A percentile compares a stretch with the other conserved stretches of the same genome.
Conservation (phyloP, 2,329 filamentous ascomycete genomes). For the Penicillium aurantiogriseum region DNA sequence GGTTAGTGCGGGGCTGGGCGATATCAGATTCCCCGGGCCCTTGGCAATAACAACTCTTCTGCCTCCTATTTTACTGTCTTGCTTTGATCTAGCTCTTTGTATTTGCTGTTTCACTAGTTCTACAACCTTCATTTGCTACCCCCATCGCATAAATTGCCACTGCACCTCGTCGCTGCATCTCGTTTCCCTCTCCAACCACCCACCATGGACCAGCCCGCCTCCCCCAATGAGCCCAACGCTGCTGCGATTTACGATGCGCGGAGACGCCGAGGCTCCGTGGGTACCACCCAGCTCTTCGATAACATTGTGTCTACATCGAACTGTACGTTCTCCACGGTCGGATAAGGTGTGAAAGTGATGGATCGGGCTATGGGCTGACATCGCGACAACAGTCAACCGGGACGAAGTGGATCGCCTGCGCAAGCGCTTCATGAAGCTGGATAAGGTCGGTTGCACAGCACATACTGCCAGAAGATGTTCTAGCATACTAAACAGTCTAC, state of each 20-base stretch:
- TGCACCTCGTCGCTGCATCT: not conserved
- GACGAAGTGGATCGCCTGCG: slow-evolving; percentile 94
- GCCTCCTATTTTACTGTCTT: slow-evolving; percentile 9
- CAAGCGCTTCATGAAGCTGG: slow-evolving; percentile 98
- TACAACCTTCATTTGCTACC: not conserved
- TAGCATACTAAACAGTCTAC: slow-evolving; percentile 8
- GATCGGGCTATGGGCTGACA: slow-evolving; percentile 7
- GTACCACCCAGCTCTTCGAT: slow-evolving; percentile 73
- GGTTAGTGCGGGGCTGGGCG: slow-evolving; percentile 45
- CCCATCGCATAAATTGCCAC: not conserved
- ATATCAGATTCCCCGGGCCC: slow-evolving; percentile 41
- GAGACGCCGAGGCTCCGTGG: slow-evolving; percentile 44
- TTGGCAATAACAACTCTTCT: slow-evolving; percentile 11
- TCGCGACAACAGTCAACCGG: slow-evolving; percentile 69
- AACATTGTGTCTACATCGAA: slow-evolving; percentile 96
- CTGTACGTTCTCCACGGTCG: slow-evolving; percentile 59
- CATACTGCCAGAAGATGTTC: not conserved
- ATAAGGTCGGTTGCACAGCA: slow-evolving; percentile 65
- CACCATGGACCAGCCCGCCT: slow-evolving; percentile 30
- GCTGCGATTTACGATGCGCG: slow-evolving; percentile 47
- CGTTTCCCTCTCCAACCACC: not conserved
- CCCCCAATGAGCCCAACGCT: slow-evolving; percentile 39
- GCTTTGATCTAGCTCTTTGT: not conserved
- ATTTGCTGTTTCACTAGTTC: not conserved
- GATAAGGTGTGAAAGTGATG: not conserved